A percentile compares a stretch with the other conserved stretches of the same genome.
phyloP scores from a whole-genome alignment of 306 rosid genomes.

The Prosopis cineraria region DNA sequence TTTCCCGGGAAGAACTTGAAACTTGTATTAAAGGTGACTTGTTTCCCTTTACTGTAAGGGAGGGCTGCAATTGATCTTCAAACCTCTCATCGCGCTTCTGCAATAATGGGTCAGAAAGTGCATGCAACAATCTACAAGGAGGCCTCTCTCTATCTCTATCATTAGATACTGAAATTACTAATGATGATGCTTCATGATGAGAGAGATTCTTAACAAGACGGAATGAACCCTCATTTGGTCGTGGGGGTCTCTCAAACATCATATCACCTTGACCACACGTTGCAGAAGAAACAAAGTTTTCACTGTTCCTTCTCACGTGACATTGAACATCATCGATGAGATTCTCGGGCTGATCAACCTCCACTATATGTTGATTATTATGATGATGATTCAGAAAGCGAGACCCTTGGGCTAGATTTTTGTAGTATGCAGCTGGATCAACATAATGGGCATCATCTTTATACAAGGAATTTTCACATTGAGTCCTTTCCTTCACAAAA shows the following conservation, averaged over 20 bases:
- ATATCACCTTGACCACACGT: slow-evolving; percentile 41
- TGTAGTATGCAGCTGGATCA: slow-evolving; percentile 51
- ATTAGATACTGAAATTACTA: slow-evolving; percentile 39
- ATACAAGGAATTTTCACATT: slow-evolving; percentile 47
- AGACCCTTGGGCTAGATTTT: slow-evolving; percentile 51
- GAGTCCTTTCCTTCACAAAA: slow-evolving; percentile 46
- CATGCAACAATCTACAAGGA: slow-evolving; percentile 52
- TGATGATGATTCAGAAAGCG: slow-evolving; percentile 47
- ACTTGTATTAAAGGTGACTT: slow-evolving; percentile 41
- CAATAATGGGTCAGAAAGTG: slow-evolving; percentile 58
- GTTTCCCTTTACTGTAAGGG: slow-evolving; percentile 36
- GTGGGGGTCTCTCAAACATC: slow-evolving; percentile 42
- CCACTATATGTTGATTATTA: slow-evolving; percentile 44
- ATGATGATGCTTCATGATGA: slow-evolving; percentile 33
- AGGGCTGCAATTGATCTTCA: slow-evolving; percentile 38
- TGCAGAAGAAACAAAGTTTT: slow-evolving; percentile 48
- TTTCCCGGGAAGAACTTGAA: slow-evolving; percentile 47
- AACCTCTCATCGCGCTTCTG: slow-evolving; percentile 46
- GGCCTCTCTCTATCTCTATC: slow-evolving; percentile 44
- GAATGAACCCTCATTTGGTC: slow-evolving; percentile 42
- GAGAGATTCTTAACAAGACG: slow-evolving; percentile 45
- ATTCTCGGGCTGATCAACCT: slow-evolving; percentile 44
- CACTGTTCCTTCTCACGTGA: slow-evolving; percentile 52
- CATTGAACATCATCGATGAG: slow-evolving; percentile 37
- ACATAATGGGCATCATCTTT: slow-evolving; percentile 49